Base-by-base conservation (phyloP, 2,329 filamentous ascomycete genomes). In the Aspergillus viridinutans region DNA sequence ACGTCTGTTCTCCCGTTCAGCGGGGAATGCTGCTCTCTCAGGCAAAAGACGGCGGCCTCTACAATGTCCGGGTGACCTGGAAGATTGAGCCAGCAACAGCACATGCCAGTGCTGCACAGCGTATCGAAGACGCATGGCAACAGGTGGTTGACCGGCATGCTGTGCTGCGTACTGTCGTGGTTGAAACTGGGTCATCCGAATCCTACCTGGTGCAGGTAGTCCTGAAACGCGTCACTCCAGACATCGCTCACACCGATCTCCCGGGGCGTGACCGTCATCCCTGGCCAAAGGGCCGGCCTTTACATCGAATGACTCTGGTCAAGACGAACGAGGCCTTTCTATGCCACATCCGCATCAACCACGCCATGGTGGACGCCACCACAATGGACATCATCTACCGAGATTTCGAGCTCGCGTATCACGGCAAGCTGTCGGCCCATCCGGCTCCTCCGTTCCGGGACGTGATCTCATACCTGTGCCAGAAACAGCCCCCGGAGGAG, bases 351-450 rank as follows among this genome's bases (percentile, higher is more conserved):
- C 53, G 57, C 25, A 56, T 64, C n/a, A 62, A 50, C 25, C 63
- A 65, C 48, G 56, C 58, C 40, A 47, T 65, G 3, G 49, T 64
- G 4, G 63, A 65, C 55, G 63, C 42, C 7, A 32, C 47, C 5
- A 60, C 62, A 0, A 38, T 59, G 32, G 23, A 40, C 10, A 23
- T 61, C 35, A 17, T 61, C 2, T 4, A 48, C 8, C 57, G 51
- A 17, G 55, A 63, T 12, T 47, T 63, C 3, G 23, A 48, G 2
- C 17, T 29, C 1, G 61, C 56, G 17, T 63, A 63, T 42, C 51
- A 56, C 5, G 47, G 14, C 4, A 17, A 32, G n/a, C 21, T 53
- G 4, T 28, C 51, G 10, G 25, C 52, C 2, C 28, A n/a, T 1
- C 45, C 42, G 9, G 50, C 28, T 0, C 49, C 55, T 3, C 38